These are phyloP conservation scores for Exophiala sp. DNA, from an alignment of 2,329 filamentous ascomycete species.

Conservation along the genomic window DNA sequence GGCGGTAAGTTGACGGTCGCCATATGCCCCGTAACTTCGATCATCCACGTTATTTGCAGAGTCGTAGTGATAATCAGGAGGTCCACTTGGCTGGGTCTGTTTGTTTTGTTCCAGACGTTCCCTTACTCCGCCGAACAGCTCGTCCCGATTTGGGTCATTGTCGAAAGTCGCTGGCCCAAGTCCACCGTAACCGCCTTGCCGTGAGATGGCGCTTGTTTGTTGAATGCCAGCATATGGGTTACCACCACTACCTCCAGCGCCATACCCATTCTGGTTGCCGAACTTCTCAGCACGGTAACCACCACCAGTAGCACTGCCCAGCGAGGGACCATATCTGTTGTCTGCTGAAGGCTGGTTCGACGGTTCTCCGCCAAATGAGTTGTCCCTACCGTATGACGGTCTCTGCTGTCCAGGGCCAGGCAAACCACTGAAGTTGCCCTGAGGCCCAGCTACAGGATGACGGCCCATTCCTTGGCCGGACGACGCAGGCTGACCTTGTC, in stretches of 20 bases:
- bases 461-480: slow-evolving; percentile 5
- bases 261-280: slow-evolving; percentile 48
- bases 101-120: slow-evolving; percentile 45
- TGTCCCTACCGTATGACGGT: slow-evolving; percentile 15
- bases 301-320: slow-evolving; percentile 17
- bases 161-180: slow-evolving; percentile 47
- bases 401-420: slow-evolving; percentile 24
- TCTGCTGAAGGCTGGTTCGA: slow-evolving; percentile 30
- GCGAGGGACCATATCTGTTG: slow-evolving; percentile 22
- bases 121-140: slow-evolving; percentile 54
- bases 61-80: slow-evolving; percentile 35
- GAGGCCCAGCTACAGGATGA: slow-evolving; percentile 6
- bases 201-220: slow-evolving; percentile 39
- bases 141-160: slow-evolving; percentile 51
- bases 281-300: slow-evolving; percentile 40
- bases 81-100: slow-evolving; percentile 30
- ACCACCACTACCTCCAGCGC: slow-evolving; percentile 38
- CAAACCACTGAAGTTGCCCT: slow-evolving; percentile 30
- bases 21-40: slow-evolving; percentile 48
- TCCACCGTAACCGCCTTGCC: slow-evolving; percentile 51
- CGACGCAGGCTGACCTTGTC: slow-evolving; percentile 2
- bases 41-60: slow-evolving; percentile 32
- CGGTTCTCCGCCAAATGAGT: slow-evolving; percentile 15
- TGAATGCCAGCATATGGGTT: slow-evolving; percentile 32
- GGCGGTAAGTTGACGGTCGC: slow-evolving; percentile 70